Percentiles rank a stretch among this genome's conserved stretches.
phyloP scores from a whole-genome alignment of 768 basidiomycete genomes.

The Psilocybe cubensis region DNA sequence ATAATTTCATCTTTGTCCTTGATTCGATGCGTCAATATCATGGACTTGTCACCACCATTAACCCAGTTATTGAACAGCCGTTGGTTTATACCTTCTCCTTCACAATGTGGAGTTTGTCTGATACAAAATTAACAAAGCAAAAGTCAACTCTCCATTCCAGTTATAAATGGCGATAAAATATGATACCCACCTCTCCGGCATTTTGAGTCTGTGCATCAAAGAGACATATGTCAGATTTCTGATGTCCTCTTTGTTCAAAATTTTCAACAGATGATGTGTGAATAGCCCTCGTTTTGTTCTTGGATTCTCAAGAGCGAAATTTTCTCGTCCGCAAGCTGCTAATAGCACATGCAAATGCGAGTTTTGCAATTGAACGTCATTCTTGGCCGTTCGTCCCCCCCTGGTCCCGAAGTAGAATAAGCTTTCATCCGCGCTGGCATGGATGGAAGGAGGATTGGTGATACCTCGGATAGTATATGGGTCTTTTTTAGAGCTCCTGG shows the following conservation, averaged over 20 bases:
- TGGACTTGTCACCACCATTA: slow-evolving; percentile 28
- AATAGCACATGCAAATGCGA: slow-evolving; percentile 43
- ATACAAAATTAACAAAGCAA: background rate
- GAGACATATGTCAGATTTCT: slow-evolving; percentile 33
- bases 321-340: slow-evolving; percentile 42
- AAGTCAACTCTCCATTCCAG: too few species aligned
- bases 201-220: slow-evolving; percentile 33
- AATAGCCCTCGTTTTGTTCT: slow-evolving; percentile 31
- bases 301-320: slow-evolving; percentile 35
- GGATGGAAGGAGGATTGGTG: slow-evolving; percentile 28
- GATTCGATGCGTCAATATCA: slow-evolving; percentile 26
- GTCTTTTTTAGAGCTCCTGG: slow-evolving; percentile 19
- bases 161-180: too few species aligned
- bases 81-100: slow-evolving; percentile 34
- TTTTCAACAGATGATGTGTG: slow-evolving; percentile 30
- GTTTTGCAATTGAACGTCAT: slow-evolving; percentile 27
- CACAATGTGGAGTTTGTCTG: slow-evolving; percentile 40
- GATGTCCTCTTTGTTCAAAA: slow-evolving; percentile 24
- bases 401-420: slow-evolving; percentile 20
- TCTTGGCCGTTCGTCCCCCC: slow-evolving; percentile 16
- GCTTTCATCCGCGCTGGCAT: slow-evolving; percentile 25
- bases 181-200: slow-evolving; percentile 29
- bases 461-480: slow-evolving; percentile 27
- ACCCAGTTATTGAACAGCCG: slow-evolving; percentile 34
- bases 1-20: slow-evolving; percentile 11